Base-by-base conservation (phyloP, 2,329 filamentous ascomycete genomes). In the Cercospora sp. region DNA sequence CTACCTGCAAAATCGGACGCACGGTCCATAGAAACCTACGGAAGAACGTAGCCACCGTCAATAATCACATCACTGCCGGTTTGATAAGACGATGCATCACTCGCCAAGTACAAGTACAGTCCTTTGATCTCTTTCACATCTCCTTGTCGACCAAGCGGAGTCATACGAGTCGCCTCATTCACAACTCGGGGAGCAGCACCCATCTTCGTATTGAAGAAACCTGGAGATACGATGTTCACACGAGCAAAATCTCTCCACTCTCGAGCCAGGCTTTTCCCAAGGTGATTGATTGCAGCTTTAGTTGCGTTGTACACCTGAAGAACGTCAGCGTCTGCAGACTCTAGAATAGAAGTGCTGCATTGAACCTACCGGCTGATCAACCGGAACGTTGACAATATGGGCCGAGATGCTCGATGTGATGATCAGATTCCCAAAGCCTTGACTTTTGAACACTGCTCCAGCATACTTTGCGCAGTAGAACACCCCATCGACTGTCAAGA, bases 131-230 rank as follows among this genome's bases (percentile, higher is more conserved):
- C 77, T 62, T 75, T 76, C 10, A 70, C 69, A 64, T 78, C 64
- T 1, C 75, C 77, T 51, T 76, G 72, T 28, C 77, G 84, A 79
- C 76, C 84, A 18, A 86, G 72, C 1, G 80, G 79, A 0, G 84
- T 79, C 84, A 87, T 86, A 0, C 82, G 74, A 55, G 81, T 79
- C 1, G 80, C 82, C 72, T 86, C 84, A 18, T 86, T 81, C 6
- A 83, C 68, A 1, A 79, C 79, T 2, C 66, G 53, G 0, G 80
- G 79, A 16, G 80, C 77, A 0, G 84, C 84, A 0, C 84, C 83
- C 80, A 87, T 85, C 72, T 84, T 84, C 0, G 85, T 87, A 64
- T 86, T 81, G 70, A 87, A 85, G 75, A 85, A 87, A 8, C 84
- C 84, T 0, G 84, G 84, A 0, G 81, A 83, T 9, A 87, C 83